Base-by-base conservation (phyloP, 208 protist species). In the Trypanosoma conorhini region DNA sequence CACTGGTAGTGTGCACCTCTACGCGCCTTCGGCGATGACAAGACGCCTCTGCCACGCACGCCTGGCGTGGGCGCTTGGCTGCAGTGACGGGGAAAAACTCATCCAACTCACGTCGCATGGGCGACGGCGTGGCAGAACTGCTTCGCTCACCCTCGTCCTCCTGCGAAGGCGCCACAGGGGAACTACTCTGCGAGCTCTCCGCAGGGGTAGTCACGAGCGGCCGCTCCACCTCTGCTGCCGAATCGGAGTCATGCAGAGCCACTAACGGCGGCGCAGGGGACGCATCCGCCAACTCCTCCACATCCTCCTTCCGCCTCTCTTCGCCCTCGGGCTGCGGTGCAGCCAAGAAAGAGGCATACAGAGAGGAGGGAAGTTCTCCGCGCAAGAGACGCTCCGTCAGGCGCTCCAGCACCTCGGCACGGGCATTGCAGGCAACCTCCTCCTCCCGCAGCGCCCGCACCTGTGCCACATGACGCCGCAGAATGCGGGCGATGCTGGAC, bases 41-140 rank as follows among this genome's bases (percentile, higher is more conserved):
- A 22, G 22, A 56, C 12, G 35, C 59, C 5, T 44, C 58, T 42
- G 48, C 4, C 13, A 28, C 4, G 30, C 28, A 51, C 7, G 10
- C 55, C 10, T 44, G 70, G n/a, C 55, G 63, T 21, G 22, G n/a
- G 21, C 57, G 51, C 33, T 75, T 75, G 12, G 55, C 19, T 26
- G 56, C 46, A 15, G 17, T 59, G 7, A 68, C n/a, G 19, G 78
- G 70, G 62, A 83, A 83, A 64, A 79, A 79, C 26, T 61, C 78
- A 22, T 83, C 78, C 40, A 83, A 51, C 56, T 83, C 78, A 31
- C 72, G 69, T 12, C 73, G 72, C 31, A 72, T 62, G 12, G 72
- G 78, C 46, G 78, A 83, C 12, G 78, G 70, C 3, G 78, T 28
- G n/a, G 17, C 28, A 24, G 12, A 26, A 12, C 30, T n/a, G 3